Conservation (phyloP, 352 stramenopile species). For the Globisporangium nodosum region DNA sequence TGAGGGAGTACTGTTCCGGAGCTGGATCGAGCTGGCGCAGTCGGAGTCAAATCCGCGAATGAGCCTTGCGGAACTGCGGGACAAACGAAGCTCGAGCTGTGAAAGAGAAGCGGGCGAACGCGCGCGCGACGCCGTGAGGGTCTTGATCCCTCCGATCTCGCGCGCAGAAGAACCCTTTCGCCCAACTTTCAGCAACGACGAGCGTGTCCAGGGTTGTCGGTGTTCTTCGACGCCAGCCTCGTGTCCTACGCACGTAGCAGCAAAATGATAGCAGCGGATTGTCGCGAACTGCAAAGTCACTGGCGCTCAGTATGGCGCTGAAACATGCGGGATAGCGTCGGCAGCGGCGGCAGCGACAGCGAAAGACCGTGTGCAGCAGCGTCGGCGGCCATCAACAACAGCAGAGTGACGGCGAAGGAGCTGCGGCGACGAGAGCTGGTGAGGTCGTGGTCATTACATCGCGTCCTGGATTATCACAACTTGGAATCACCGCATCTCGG, state of each 20-base stretch:
- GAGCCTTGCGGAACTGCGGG: neutral
- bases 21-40: constrained; percentile 2
- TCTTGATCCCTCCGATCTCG: constrained; percentile 9
- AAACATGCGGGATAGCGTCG: neutral
- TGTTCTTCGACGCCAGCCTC: too few species aligned
- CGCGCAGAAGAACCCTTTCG: neutral
- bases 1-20: neutral
- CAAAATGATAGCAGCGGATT: constrained; percentile 3
- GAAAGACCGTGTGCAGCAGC: too few species aligned
- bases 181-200: neutral
- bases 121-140: neutral
- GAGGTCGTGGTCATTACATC: too few species aligned
- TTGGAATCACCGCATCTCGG: too few species aligned
- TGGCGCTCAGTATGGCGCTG: neutral
- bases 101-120: neutral
- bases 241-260: too few species aligned
- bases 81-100: neutral
- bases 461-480: too few species aligned
- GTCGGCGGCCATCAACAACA: too few species aligned
- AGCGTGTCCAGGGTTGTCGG: neutral
- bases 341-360: too few species aligned
- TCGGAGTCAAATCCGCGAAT: constrained; percentile 8
- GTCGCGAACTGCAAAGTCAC: neutral
- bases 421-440: too few species aligned
- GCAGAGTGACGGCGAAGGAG: too few species aligned